Evolutionary conservation across 1,139 yeast species (phyloP).

Genomic region (Yamadazyma triangularis): DNA sequence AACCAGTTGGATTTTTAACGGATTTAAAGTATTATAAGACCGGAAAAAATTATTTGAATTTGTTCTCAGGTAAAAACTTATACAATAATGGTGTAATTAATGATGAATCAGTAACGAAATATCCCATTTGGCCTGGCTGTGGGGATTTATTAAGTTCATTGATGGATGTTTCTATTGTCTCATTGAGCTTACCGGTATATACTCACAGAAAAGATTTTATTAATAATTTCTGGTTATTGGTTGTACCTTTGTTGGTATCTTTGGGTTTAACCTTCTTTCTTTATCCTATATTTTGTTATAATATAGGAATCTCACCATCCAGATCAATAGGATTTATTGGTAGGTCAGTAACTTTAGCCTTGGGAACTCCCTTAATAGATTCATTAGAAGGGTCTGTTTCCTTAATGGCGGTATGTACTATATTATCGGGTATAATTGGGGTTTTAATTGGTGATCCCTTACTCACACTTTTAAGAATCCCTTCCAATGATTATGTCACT

Average conservation of each 20-base stretch:
- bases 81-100: constrained; percentile 24
- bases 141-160: constrained; percentile 70
- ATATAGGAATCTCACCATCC: constrained; percentile 56
- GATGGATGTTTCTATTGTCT: constrained; percentile 74
- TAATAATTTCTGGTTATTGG: constrained; percentile 49
- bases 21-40: constrained; percentile 59
- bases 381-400: constrained; percentile 67
- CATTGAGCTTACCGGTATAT: constrained; percentile 74
- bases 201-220: constrained; percentile 63
- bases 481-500: constrained; percentile 65
- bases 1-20: constrained; percentile 42
- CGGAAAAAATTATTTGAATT: constrained; percentile 58
- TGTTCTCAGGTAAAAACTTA: constrained; percentile 42
- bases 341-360: constrained; percentile 74
- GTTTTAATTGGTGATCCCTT: constrained; percentile 59
- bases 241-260: constrained; percentile 57
- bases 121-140: constrained; percentile 67
- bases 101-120: constrained; percentile 19
- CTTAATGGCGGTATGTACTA: constrained; percentile 75
- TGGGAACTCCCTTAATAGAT: constrained; percentile 68
- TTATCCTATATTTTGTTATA: constrained; percentile 65
- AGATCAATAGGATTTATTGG: constrained; percentile 75
- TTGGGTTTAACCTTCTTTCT: constrained; percentile 58
- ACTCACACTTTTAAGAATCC: constrained; percentile 44
- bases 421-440: constrained; percentile 73